Conservation (phyloP, 2,329 filamentous ascomycete genomes). For the Blumeria graminis region DNA sequence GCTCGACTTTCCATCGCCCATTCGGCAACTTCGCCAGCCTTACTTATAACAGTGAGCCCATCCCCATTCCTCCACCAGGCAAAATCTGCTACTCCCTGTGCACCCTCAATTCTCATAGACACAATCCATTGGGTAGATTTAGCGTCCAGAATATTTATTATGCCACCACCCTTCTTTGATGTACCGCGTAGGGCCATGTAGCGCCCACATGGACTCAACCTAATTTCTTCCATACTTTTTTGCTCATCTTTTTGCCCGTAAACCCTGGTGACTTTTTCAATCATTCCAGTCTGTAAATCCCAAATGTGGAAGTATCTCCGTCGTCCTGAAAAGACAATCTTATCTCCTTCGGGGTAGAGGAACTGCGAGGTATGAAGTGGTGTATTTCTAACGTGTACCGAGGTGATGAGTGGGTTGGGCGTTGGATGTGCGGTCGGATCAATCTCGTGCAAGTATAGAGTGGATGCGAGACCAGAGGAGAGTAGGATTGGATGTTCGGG, state of each 20-base stretch:
- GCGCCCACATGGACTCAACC: conserved; percentile 60
- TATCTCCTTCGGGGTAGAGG: conserved; percentile 43
- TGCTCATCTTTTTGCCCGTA: conserved; percentile 61
- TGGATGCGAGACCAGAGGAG: conserved; percentile 66
- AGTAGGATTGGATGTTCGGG: conserved; percentile 70
- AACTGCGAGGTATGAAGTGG: conserved; percentile 73
- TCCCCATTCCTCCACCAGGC: conserved; percentile 75
- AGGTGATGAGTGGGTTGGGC: conserved; percentile 75
- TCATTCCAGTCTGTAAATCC: conserved; percentile 58
- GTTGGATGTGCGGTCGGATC: conserved; percentile 48
- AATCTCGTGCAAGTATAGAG: conserved; percentile 75
- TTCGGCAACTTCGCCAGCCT: conserved; percentile 75
- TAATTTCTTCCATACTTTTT: conserved; percentile 75
- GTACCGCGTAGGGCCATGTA: conserved; percentile 69
- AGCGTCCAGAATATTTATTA: conserved; percentile 65
- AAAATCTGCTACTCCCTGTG: conserved; percentile 70
- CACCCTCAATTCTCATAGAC: conserved; percentile 58
- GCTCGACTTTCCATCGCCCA: conserved; percentile 47
- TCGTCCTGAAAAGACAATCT: conserved; percentile 71
- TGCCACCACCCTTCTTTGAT: conserved; percentile 61
- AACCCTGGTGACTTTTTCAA: conserved; percentile 61
- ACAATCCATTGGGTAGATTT: conserved; percentile 69
- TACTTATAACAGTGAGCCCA: conserved; percentile 61
- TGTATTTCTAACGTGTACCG: conserved; percentile 62
- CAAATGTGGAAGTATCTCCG: conserved; percentile 85